Base-by-base conservation (phyloP, 106 monocot genomes). In the Platanthera zijinensis region DNA sequence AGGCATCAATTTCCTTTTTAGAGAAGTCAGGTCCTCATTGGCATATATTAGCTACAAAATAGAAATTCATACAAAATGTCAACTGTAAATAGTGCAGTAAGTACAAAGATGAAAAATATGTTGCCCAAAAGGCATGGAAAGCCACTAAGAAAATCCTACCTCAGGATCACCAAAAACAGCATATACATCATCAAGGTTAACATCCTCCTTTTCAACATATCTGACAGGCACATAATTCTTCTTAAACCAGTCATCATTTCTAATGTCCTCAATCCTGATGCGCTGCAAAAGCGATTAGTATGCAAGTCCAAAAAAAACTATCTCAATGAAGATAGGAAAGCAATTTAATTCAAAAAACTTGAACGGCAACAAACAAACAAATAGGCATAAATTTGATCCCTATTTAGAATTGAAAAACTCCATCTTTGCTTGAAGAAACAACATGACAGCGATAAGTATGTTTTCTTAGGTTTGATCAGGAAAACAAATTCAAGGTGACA, bases 151-250 rank as follows among this genome's bases (percentile, higher is more conserved):
- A 51, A 19, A 46, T 12, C 74, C 77, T 78, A 97, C 94, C 86
- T 89, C 88, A 56, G 83, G 79, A 75, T 92, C 82, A 78, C 92
- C 82, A 85, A 99, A 99, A 78, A 72, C 85, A 70, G 94, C 89
- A 85, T 85, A 74, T 19, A 99, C 77, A 78, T 99, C 97, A 85
- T 99, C 97, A 64, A 99, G 77, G 71, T 87, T 89, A 72, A 91
- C 85, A 80, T 88, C 97, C 59, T 94, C 94, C 78, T 72, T 62
- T 88, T 90, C 89, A 77, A 81, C 51, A 80, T 78, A 84, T 59
- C 77, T 90, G 49, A 75, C 81, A 66, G 88, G 80, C n/a, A 84
- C 75, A 84, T 99, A 99, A 80, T 94, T 84, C 80, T 82, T 88
- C 84, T 46, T 79, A 79, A 99, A 99, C 97, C 97, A 99, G 46